Base-by-base conservation (phyloP, 2,329 filamentous ascomycete species). In the Ophiostoma montium region DNA sequence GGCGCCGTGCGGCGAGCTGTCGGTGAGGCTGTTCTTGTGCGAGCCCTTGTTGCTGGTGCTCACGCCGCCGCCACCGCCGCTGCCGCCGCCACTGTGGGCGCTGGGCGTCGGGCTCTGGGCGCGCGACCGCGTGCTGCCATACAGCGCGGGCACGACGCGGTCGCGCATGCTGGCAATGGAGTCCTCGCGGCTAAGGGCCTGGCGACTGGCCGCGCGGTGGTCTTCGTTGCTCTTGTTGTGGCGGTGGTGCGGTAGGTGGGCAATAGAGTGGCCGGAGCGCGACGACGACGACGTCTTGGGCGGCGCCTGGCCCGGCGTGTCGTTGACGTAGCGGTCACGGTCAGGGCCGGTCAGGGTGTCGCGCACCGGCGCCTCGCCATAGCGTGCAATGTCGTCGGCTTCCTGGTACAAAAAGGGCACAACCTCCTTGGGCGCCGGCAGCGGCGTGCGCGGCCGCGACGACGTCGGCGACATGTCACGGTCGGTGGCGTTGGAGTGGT, bases 341-440 rank as follows among this genome's bases (percentile, higher is more conserved):
- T 87, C 83, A 41, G 78, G 76, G 11, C 81, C 80, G 36, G 76
- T 78, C 54, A 85, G 76, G 52, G 76, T 78, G 57, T 81, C 74
- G 60, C 82, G 76, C 48, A 89, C 80, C 30, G 84, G 85, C 41
- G 84, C 84, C 64, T 88, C 84, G 52, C 84, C 85, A 66, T 82
- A 86, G 55, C 80, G 77, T 42, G 77, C 78, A 59, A 88, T 85
- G 61, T 89, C 84, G 69, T 86, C 78, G 56, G 76, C 76, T 62
- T 92, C 86, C 65, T 96, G 92, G 62, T 92, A 96, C 54, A 94
- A 75, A 74, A 95, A 98, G n/a, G 92, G 92, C 35, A 94, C 92
- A 51, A 98, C 88, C 65, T 96, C 90, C 60, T 86, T 90, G 12
- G 86, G 92, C 12, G 86, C 86, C 38, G 86, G 86, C 47, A 88